Percentiles rank a stretch among this genome's conserved stretches.
phyloP scores from a whole-genome alignment of 768 basidiomycete species.

The Fistulinella prunicolor region DNA sequence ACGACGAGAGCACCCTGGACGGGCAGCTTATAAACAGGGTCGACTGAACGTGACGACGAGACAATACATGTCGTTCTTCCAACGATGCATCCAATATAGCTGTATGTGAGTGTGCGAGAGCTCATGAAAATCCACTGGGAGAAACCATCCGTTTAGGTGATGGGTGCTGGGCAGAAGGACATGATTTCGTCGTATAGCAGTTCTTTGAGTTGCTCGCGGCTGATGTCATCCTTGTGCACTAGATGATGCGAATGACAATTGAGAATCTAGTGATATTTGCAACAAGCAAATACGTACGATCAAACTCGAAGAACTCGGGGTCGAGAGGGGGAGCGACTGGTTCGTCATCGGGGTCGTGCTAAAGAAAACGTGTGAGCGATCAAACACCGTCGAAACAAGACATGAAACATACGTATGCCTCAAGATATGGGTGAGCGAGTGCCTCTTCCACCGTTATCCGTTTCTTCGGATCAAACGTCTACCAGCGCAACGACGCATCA shows the following conservation, averaged over 20 bases:
- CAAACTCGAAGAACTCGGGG: constrained; percentile 97
- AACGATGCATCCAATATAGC: constrained; percentile 3
- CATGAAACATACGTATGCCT: constrained; percentile 69
- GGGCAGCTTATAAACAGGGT: no score
- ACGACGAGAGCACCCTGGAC: no score
- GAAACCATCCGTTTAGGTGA: constrained; percentile 29
- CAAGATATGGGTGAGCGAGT: constrained; percentile 90
- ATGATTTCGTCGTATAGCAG: constrained; percentile 94
- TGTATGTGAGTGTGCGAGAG: neutral
- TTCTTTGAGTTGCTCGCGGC: constrained; percentile 92
- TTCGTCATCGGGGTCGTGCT: constrained; percentile 97
- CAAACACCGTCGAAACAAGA: neutral
- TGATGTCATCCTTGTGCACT: constrained; percentile 97
- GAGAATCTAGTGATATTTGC: neutral
- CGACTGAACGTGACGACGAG: neutral
- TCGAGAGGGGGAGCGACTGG: constrained; percentile 94
- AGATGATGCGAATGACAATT: neutral
- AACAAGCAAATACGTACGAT: constrained; percentile 53
- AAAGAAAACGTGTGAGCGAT: constrained; percentile 10
- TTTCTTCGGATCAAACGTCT: constrained; percentile 98
- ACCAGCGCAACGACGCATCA: constrained; percentile 5
- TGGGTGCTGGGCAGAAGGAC: constrained; percentile 71
- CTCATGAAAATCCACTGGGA: no score
- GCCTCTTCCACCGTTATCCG: constrained; percentile 94
- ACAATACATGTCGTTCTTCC: constrained; percentile 1